Evolutionary conservation across 108 stramenopile genomes (phyloP), one percentile per base, ranked within the genome.

Genomic region (Fistulifera solaris): DNA sequence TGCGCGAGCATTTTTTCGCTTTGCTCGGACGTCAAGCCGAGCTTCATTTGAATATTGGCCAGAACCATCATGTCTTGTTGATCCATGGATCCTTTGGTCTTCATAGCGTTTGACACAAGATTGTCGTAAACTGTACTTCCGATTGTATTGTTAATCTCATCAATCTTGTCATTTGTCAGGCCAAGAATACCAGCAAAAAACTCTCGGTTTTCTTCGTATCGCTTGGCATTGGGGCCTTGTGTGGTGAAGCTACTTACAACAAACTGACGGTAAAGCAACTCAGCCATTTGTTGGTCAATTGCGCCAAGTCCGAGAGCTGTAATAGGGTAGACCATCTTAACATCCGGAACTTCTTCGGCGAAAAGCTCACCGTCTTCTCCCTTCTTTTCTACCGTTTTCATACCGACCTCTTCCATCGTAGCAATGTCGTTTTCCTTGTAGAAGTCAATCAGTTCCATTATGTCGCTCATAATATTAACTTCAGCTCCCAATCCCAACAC

Each of bases 1-100:
- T 72, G 55, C 25, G 79, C 54, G 47, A 93, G 47, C 63, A 93
- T 62, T 52, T 73, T 68, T 53, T 89, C 92, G 23, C 80, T 68
- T 40, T 83, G 59, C 48, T 93, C 83, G 15, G 80, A 66, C 4
- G 87, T 66, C 7, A 94, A 65, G 27, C 80, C 79, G 40, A 94
- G 75, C 75, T 86, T 89, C 22, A 55, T 68, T 59, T 90, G 85
- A 25, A 94, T 87, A 53, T 86, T 87, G 13, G 84, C 84, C 17
- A 94, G 72, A 75, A 87, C 86, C 93, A 94, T 94, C 86, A 94
- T 88, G 46, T 94, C 93, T 65, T 94, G 93, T 65, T 94, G 88
- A 56, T 94, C 93, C 46, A 94, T 59, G 14, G 77, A 52, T 1
- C 77, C 82, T 81, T 94, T 94, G 25, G 70, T 76, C 24, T 65